Evolutionary conservation across 495 filamentous ascomycete genomes (phyloP).

Genomic region (Parathielavia appendiculata): DNA sequence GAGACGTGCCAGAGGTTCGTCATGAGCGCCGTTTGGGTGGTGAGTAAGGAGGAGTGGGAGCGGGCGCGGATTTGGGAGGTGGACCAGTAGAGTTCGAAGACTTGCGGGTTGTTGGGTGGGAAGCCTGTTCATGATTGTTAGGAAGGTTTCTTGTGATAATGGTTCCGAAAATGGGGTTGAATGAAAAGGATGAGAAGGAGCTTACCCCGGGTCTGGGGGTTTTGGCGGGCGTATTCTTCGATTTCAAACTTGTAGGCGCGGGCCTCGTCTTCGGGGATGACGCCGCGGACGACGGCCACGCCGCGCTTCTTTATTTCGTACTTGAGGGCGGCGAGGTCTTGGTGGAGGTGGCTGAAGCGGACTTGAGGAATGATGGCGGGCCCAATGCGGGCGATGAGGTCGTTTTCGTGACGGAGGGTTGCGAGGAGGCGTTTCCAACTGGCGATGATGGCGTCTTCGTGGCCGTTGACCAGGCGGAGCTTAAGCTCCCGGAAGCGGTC

Average conservation of each 20-base stretch:
- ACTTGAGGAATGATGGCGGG: conserved; percentile 54
- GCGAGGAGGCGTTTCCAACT: conserved; percentile 68
- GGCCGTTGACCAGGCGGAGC: conserved; percentile 52
- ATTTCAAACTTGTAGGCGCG: conserved; percentile 52
- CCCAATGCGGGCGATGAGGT: conserved; percentile 37
- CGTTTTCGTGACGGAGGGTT: conserved; percentile 50
- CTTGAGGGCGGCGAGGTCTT: conserved; percentile 39
- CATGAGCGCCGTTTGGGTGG: conserved; percentile 67
- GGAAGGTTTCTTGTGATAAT: not conserved
- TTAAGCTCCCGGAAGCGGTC: conserved; percentile 76
- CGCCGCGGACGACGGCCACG: conserved; percentile 57
- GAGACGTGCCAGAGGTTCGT: conserved; percentile 63
- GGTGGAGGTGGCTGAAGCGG: conserved; percentile 49
- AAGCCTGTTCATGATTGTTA: conserved; percentile 35
- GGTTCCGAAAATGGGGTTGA: conserved; percentile 17
- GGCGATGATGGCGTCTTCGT: conserved; percentile 54
- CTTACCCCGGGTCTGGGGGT: conserved; percentile 52
- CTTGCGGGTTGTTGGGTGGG: conserved; percentile 55
- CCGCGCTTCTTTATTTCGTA: conserved; percentile 57
- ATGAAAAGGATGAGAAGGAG: not conserved
- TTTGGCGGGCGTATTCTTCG: conserved; percentile 57
- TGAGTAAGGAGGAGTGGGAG: conserved; percentile 63
- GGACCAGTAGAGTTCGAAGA: conserved; percentile 90
- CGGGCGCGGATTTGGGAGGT: conserved; percentile 68
- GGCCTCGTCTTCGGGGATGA: conserved; percentile 55